These are phyloP conservation scores for Catharanthus roseus DNA, from an alignment of 257 asterid species.

Conservation along the genomic window DNA sequence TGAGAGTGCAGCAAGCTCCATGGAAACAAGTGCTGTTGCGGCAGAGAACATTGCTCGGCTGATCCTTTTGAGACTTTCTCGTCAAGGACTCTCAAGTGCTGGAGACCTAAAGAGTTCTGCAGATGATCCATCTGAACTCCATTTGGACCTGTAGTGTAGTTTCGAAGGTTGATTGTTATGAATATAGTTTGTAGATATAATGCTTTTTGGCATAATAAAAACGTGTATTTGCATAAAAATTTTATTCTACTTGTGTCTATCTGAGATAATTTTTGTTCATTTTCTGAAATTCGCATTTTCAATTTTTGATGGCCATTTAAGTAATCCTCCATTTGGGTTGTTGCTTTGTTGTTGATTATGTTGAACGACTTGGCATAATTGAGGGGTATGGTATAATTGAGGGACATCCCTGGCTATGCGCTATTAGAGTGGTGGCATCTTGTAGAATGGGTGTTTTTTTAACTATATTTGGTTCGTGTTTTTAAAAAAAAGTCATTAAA, in stretches of 20 bases:
- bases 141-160: constrained; percentile 44
- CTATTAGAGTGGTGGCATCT: too few species aligned
- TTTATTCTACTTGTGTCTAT: background rate
- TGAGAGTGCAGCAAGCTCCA: constrained; percentile 97
- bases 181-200: background rate
- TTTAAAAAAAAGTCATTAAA: too few species aligned
- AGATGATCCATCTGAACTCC: constrained; percentile 28
- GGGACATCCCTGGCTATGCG: too few species aligned
- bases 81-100: constrained; percentile 16
- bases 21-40: constrained; percentile 94
- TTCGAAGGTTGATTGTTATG: background rate
- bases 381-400: too few species aligned
- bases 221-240: background rate
- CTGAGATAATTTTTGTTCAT: background rate
- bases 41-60: constrained; percentile 94
- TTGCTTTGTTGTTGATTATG: too few species aligned
- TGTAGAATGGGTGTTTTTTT: too few species aligned
- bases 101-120: constrained; percentile 41
- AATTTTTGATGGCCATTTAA: background rate
- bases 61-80: constrained; percentile 62
- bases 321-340: background rate
- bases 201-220: too few species aligned
- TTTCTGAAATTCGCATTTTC: background rate
- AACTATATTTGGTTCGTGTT: too few species aligned
- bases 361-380: too few species aligned